These are phyloP conservation scores for Didymella glomerata DNA, from an alignment of 2,329 filamentous ascomycete genomes.

Conservation along the genomic window DNA sequence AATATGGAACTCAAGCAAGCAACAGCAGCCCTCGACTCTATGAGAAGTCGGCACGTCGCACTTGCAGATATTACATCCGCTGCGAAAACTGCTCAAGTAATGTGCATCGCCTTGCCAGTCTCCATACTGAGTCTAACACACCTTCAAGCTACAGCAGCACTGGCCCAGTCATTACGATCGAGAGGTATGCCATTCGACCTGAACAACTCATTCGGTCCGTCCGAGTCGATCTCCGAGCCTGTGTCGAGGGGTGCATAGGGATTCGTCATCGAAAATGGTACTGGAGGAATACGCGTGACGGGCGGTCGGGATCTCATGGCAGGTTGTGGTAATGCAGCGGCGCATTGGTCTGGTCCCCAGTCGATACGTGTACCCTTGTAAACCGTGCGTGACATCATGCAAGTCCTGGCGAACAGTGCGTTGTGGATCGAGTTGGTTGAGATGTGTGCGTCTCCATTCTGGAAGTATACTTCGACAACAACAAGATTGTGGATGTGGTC, in stretches of 20 bases:
- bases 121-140: too few relatives aligned
- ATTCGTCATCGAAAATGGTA: constrained; percentile 38
- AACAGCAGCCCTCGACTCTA: not conserved
- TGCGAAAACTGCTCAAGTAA: too few relatives aligned
- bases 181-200: constrained; percentile 32
- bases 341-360: constrained; percentile 77
- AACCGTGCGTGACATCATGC: constrained; percentile 72
- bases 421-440: constrained; percentile 80
- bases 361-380: constrained; percentile 77
- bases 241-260: constrained; percentile 45
- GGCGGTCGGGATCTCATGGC: constrained; percentile 20
- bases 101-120: too few relatives aligned
- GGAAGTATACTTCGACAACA: constrained; percentile 70
- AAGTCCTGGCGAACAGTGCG: constrained; percentile 77
- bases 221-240: constrained; percentile 37
- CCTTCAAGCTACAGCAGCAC: constrained; percentile 30
- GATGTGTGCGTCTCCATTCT: constrained; percentile 69
- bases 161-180: constrained; percentile 31
- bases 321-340: constrained; percentile 60
- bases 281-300: constrained; percentile 21
- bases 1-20: not conserved
- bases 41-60: not conserved
- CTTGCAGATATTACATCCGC: not conserved
- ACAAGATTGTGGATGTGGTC: constrained; percentile 84
- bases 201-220: constrained; percentile 39